Conservation (phyloP, 768 basidiomycete species). For the Auricularia heimuer region DNA sequence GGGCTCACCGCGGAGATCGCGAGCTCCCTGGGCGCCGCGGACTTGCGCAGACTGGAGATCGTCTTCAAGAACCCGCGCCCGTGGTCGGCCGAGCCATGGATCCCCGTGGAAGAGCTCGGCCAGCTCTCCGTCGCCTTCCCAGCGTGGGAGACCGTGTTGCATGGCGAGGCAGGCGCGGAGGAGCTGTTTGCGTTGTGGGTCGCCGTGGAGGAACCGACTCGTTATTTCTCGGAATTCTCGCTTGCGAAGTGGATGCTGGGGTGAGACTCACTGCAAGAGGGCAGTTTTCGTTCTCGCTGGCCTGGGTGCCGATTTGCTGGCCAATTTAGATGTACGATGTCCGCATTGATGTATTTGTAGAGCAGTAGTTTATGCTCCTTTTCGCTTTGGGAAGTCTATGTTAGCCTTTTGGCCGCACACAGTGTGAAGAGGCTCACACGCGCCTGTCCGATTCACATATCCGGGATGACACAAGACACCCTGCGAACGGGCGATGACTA, state of each 20-base stretch:
- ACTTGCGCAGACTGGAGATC: not conserved
- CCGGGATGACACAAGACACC: too few species aligned
- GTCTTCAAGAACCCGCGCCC: not conserved
- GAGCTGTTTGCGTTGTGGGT: not conserved
- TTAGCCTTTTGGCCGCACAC: too few species aligned
- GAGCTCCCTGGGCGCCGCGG: not conserved
- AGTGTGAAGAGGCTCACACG: too few species aligned
- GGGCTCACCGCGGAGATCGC: not conserved
- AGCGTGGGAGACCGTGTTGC: not conserved
- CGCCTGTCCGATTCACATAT: too few species aligned
- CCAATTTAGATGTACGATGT: too few species aligned
- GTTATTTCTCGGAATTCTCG: not conserved
- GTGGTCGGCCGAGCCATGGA: not conserved
- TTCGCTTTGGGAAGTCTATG: too few species aligned
- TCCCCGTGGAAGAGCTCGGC: not conserved
- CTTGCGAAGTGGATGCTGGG: not conserved
- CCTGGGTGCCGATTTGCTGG: too few species aligned
- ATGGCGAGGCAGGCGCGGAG: not conserved
- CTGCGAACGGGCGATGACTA: too few species aligned
- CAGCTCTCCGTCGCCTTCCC: not conserved
- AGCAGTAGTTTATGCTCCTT: not conserved
- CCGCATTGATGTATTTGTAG: not conserved
- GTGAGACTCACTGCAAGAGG: not conserved
- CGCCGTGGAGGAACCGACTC: not conserved
- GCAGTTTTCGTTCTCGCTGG: too few species aligned